Base-by-base conservation (phyloP, 2,329 filamentous ascomycete genomes). In the Mariannaea elegans region DNA sequence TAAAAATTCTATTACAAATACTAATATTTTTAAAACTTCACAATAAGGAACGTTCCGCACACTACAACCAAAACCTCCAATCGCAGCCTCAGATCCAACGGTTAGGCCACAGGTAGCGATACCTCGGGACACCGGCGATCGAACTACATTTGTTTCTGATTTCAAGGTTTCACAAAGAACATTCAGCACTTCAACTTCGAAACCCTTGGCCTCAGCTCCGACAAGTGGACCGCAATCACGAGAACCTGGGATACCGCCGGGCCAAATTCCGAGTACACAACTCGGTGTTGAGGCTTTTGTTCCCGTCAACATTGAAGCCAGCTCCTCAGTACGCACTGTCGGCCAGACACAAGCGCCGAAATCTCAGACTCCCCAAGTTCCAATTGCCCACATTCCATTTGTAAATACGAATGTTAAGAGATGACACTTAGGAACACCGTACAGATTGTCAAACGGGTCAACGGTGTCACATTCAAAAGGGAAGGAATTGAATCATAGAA, bases 361-460 rank as follows among this genome's bases (percentile, higher is more conserved):
- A 18, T 13, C n/a, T 29, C 41, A 29, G 21, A 16, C 9, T 45
- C 41, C 14, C 41, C 19, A 45, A 45, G 41, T 45, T 45, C 41
- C 41, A 24, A 45, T 24, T 45, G 4, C 41, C 18, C 29, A 36
- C 27, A n/a, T 14, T 53, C 38, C 24, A 53, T 9, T 21, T 45
- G 19, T n/a, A 36, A 24, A 38, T 45, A 45, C 29, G 36, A 23
- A 19, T n/a, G 6, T 44, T 21, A 44, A 21, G 19, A 31, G n/a
- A 41, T 19, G 36, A 23, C 36, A 52, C 38, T 44, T 44, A 19
- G 38, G 23, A 44, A 52, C 49, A 52, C 38, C 41, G 16, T 42
- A 52, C 16, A 34, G 46, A 27, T 41, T 51, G 21, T 29, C 19
- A 41, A 32, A 34, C 34, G n/a, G 41, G 21, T 34, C n/a, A n/a